Evolutionary conservation across 495 filamentous ascomycete species (phyloP).

Genomic region (Penicillium bovifimosum): DNA sequence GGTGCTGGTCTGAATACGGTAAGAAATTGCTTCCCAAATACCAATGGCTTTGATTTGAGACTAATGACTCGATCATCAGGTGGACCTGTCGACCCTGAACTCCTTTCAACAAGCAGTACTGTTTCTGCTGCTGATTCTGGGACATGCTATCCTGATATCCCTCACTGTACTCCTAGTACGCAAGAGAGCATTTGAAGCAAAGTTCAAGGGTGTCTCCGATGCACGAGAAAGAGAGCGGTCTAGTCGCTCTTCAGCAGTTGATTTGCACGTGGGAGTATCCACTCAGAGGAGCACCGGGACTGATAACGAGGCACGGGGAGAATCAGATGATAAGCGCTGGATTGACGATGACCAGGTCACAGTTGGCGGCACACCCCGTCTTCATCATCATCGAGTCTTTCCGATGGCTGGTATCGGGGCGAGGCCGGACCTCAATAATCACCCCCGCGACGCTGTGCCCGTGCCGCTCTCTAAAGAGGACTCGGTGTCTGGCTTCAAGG

Average conservation of each 20-base stretch:
- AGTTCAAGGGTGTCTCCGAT: constrained; percentile 55
- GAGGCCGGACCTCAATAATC: constrained; percentile 37
- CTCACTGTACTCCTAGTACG: constrained; percentile 49
- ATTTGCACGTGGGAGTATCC: constrained; percentile 3
- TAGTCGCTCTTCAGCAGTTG: constrained; percentile 6
- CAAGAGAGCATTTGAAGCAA: constrained; percentile 63
- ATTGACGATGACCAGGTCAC: constrained; percentile 32
- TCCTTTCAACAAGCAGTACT: constrained; percentile 74
- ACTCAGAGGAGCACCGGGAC: neutral
- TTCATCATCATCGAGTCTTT: constrained; percentile 38
- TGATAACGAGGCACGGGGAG: constrained; percentile 4
- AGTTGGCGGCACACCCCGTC: constrained; percentile 17
- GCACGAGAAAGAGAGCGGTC: constrained; percentile 25
- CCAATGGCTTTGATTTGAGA: neutral
- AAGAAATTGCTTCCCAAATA: constrained; percentile 20
- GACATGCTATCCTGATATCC: constrained; percentile 51
- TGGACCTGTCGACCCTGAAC: constrained; percentile 64
- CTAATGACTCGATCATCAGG: constrained; percentile 20
- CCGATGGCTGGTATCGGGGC: constrained; percentile 52
- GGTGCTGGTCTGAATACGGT: constrained; percentile 69
- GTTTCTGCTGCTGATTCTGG: constrained; percentile 66
- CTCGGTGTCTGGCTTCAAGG: constrained; percentile 19
- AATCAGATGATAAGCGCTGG: constrained; percentile 17
- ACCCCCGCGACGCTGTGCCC: constrained; percentile 31
- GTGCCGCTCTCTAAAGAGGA: constrained; percentile 15